Percentiles rank a stretch among this genome's conserved stretches.
Evolutionary conservation across 345 rosid genomes (phyloP).

Genomic region (Odontarrhena argentea): DNA sequence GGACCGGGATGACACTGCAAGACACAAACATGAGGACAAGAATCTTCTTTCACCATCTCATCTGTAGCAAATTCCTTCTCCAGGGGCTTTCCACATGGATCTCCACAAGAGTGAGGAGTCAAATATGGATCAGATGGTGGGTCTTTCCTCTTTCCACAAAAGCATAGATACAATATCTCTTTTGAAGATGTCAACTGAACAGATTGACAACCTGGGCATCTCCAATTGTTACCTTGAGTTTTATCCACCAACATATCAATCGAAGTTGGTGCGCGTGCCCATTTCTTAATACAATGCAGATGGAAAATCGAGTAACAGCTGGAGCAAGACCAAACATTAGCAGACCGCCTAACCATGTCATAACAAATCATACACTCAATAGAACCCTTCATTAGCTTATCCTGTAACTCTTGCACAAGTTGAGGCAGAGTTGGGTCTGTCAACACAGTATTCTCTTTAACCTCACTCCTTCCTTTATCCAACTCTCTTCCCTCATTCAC

Average conservation of each 20-base stretch:
- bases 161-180: slow-evolving; percentile 72
- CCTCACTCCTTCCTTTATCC: slow-evolving; percentile 42
- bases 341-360: slow-evolving; percentile 78
- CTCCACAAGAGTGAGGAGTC: slow-evolving; percentile 95
- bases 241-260: slow-evolving; percentile 66
- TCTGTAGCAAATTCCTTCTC: slow-evolving; percentile 49
- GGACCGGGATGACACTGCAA: slow-evolving; percentile 97
- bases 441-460: slow-evolving; percentile 31
- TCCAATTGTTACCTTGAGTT: slow-evolving; percentile 81
- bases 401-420: slow-evolving; percentile 83
- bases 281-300: slow-evolving; percentile 76
- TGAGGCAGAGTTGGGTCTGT: slow-evolving; percentile 67
- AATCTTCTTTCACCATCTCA: slow-evolving; percentile 52
- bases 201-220: slow-evolving; percentile 87
- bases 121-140: slow-evolving; percentile 79
- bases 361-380: slow-evolving; percentile 93
- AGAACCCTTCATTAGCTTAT: slow-evolving; percentile 60
- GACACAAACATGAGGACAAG: slow-evolving; percentile 81
- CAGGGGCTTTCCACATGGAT: slow-evolving; percentile 81
- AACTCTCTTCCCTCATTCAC: slow-evolving; percentile 40
- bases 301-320: slow-evolving; percentile 87
- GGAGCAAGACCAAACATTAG: slow-evolving; percentile 78
- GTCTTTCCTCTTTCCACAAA: slow-evolving; percentile 74
- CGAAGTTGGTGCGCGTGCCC: slow-evolving; percentile 88
- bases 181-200: slow-evolving; percentile 65